Evolutionary conservation across 169 alveolate genomes (phyloP).

Genomic region (Ichthyophthirius multifiliis): DNA sequence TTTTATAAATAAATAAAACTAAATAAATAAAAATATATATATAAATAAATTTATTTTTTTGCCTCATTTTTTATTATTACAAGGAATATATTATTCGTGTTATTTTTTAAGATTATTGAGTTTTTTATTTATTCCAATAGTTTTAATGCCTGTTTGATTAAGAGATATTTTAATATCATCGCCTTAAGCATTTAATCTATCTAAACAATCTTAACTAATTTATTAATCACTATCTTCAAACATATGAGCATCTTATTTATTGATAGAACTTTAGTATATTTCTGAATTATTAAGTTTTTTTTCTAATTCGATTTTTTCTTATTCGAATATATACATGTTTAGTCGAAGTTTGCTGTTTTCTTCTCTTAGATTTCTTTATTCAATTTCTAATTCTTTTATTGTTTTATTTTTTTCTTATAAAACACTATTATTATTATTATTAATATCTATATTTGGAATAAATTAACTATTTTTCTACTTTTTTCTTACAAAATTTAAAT

Average conservation of each 20-base stretch:
- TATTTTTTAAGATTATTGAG: background rate
- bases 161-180: background rate
- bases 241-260: background rate
- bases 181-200: background rate
- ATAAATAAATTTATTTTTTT: no score
- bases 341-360: background rate
- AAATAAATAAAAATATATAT: no score
- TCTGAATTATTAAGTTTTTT: background rate
- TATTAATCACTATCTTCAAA: background rate
- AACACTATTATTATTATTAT: background rate
- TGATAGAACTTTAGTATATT: background rate
- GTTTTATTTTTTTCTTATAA: background rate
- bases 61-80: no score
- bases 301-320: background rate
- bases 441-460: background rate
- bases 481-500: background rate
- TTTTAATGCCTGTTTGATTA: background rate
- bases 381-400: background rate
- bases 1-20: no score
- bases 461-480: background rate
- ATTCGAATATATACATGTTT: background rate
- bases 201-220: background rate
- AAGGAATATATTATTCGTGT: background rate
- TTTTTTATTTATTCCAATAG: background rate
- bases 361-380: background rate